Evolutionary conservation across 306 rosid genomes (phyloP).

Genomic region (Delonix regia): DNA sequence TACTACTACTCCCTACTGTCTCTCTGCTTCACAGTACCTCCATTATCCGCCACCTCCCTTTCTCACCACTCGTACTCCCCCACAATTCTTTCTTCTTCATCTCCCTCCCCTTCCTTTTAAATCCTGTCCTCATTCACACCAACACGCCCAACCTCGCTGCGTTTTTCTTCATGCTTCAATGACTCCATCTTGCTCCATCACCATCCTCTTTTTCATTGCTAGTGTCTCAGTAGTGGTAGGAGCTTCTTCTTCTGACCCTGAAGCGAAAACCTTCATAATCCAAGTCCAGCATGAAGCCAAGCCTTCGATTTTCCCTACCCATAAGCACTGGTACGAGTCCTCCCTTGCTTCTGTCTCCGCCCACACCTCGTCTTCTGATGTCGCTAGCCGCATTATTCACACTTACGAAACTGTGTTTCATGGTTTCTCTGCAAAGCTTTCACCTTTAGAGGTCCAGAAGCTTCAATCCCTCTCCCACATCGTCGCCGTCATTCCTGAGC

Average conservation of each 20-base stretch:
- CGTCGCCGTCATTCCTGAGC: conserved; percentile 67
- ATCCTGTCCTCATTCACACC: conserved; percentile 9
- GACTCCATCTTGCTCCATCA: conserved; percentile 26
- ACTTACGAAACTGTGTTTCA: conserved; percentile 65
- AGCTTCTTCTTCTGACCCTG: conserved; percentile 18
- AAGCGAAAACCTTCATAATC: conserved; percentile 61
- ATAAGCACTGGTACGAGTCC: conserved; percentile 72
- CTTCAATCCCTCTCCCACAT: conserved; percentile 60
- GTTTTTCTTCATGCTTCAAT: background rate
- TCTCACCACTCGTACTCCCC: background rate
- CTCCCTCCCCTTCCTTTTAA: conserved; percentile 34
- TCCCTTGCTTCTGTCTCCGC: conserved; percentile 50
- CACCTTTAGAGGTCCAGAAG: conserved; percentile 45
- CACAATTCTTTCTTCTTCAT: background rate
- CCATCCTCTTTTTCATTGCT: conserved; percentile 6
- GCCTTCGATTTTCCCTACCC: conserved; percentile 80
- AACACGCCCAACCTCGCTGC: background rate
- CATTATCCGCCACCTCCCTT: background rate
- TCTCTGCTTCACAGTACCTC: background rate
- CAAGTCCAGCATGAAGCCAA: conserved; percentile 64
- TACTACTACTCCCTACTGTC: background rate
- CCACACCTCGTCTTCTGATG: background rate
- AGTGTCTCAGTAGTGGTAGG: background rate
- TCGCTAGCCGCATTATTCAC: conserved; percentile 45
- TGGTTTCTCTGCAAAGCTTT: conserved; percentile 82